Percentiles rank a stretch among this genome's conserved stretches.
These are phyloP conservation scores for Perilla frutescens DNA, from an alignment of 257 asterid species.

Conservation along the genomic window DNA sequence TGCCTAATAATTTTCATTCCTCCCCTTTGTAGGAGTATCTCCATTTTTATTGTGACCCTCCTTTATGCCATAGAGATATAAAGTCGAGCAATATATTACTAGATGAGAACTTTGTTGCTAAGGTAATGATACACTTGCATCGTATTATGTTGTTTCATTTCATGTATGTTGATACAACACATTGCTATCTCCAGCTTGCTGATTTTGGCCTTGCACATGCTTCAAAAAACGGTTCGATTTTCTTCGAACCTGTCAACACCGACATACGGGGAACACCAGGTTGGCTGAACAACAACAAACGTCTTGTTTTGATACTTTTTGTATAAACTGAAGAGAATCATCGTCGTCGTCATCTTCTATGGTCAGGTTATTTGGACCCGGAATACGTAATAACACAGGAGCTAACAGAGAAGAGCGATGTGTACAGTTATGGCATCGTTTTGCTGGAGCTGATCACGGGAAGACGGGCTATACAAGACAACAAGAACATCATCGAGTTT, in stretches of 20 bases:
- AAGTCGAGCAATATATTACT: constrained; percentile 92
- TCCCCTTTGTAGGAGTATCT: constrained; percentile 78
- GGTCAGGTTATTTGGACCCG: constrained; percentile 88
- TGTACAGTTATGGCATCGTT: constrained; percentile 87
- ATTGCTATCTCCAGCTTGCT: constrained; percentile 69
- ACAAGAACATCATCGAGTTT: constrained; percentile 75
- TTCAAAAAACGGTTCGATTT: constrained; percentile 91
- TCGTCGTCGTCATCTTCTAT: constrained; percentile 19
- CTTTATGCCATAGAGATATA: constrained; percentile 94
- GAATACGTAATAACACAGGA: constrained; percentile 83
- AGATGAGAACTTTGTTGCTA: constrained; percentile 78
- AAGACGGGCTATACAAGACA: constrained; percentile 81
- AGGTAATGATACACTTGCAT: constrained; percentile 56
- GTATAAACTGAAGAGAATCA: neutral
- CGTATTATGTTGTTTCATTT: too few relatives aligned
- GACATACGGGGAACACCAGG: constrained; percentile 98
- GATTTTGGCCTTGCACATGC: constrained; percentile 98
- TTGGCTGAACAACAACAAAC: constrained; percentile 29
- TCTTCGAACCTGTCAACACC: constrained; percentile 91
- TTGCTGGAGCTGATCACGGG: constrained; percentile 74
- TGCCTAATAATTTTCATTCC: constrained; percentile 23
- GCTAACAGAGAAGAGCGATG: constrained; percentile 92
- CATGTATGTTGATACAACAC: neutral
- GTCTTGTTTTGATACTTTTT: neutral
- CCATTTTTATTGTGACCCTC: constrained; percentile 93